Conservation (phyloP, 176 grass and related monocot species). For the Saccharum spontaneum region DNA sequence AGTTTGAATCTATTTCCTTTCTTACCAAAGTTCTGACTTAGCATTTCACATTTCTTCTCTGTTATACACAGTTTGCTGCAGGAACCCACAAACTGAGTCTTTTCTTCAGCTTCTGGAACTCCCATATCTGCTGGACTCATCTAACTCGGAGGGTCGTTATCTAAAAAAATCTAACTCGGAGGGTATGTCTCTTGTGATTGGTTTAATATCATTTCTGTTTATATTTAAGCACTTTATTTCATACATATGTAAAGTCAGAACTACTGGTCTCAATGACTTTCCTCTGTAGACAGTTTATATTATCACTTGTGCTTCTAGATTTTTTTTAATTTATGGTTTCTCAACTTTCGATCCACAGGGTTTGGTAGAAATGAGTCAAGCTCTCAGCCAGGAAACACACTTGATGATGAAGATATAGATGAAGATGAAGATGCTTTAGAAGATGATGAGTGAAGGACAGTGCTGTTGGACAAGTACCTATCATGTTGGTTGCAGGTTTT, state of each 20-base stretch:
- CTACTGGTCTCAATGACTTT: background rate
- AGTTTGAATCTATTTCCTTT: background rate
- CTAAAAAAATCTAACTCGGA: slow-evolving; percentile 25
- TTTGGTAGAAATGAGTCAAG: slow-evolving; percentile 24
- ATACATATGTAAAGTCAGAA: slow-evolving; percentile 16
- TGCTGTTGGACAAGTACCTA: background rate
- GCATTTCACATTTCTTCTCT: slow-evolving; percentile 19
- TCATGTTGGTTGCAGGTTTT: background rate
- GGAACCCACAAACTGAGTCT: slow-evolving; percentile 84
- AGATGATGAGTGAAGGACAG: slow-evolving; percentile 28
- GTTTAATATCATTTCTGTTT: slow-evolving; percentile 5
- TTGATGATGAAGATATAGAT: slow-evolving; percentile 40
- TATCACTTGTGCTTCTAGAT: background rate
- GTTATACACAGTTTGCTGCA: slow-evolving; percentile 56
- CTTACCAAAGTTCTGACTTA: slow-evolving; percentile 11
- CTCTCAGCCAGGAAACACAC: slow-evolving; percentile 13
- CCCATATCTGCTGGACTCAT: slow-evolving; percentile 69
- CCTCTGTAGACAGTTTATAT: background rate
- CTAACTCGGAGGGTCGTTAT: slow-evolving; percentile 44
- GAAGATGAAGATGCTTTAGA: slow-evolving; percentile 49
- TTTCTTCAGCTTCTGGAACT: slow-evolving; percentile 72
- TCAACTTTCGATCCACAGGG: slow-evolving; percentile 17
- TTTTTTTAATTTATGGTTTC: slow-evolving; percentile 12
- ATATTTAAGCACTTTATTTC: slow-evolving; percentile 3
- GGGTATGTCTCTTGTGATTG: slow-evolving; percentile 48